Evolutionary conservation across 371 early-diverging fungal species (phyloP), one percentile per base, ranked within the genome.

Genomic region (Mucor ambiguus): DNA sequence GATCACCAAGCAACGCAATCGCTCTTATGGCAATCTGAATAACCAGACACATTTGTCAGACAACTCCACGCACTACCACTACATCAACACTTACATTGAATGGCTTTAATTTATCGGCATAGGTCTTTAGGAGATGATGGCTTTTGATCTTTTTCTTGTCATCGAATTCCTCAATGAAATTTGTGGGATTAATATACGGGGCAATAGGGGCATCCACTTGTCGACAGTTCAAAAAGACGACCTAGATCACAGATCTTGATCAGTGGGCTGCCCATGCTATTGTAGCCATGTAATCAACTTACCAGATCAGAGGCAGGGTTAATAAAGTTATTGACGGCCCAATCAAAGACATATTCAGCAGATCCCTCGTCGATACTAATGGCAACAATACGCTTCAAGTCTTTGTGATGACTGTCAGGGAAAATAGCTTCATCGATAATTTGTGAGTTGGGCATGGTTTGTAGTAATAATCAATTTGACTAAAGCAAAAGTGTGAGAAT

Each of bases 1-100:
- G 71, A 37, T 85, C 81, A 52, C 81, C 83, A 32, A 67, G 22
- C 58, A 79, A 66, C 16, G 77, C 75, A 65, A 81, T 77, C 12
- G 81, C 82, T 64, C 78, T 72, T 14, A 70, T 70, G 16, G 75
- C 80, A 54, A 73, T 63, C 77, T 77, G 3, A 0, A 10, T 0
- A 70, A 3, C 2, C 9, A 38, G 4, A 43, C 4, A 20, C 5
- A 26, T 41, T 16, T 20, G 26, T 56, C 16, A 63, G 52, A 18
- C 18, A 10, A 14, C 41, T 41, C 12, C 6, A 5, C 11, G 24
- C 10, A 46, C 20, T 20, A 8, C 12, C 4, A 3, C 8, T 14
- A 26, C 37, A n/a, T 20, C 32, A 37, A 4, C 1, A 56, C 48
- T 59, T 63, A 71, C 71, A 28, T 67, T 57, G 3, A 26, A 33